Percentiles rank a stretch among this genome's conserved stretches.
phyloP scores from a whole-genome alignment of 257 asterid genomes.

The Plantago elongata region DNA sequence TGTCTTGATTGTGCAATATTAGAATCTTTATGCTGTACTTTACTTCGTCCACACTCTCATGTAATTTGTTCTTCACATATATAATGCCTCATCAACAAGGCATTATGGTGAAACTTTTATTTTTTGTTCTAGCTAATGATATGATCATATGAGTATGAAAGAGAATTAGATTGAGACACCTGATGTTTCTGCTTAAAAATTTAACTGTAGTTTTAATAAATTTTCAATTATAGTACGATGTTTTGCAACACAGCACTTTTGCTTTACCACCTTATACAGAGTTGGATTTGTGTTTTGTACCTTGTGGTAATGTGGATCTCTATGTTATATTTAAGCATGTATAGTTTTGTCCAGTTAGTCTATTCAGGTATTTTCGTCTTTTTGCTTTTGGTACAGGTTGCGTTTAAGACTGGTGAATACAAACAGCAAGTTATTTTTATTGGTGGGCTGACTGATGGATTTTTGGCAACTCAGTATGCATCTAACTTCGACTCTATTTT shows the following conservation, averaged over 20 bases:
- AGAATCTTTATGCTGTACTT: too few relatives aligned
- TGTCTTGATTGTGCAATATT: too few relatives aligned
- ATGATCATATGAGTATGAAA: too few relatives aligned
- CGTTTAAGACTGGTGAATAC: conserved; percentile 88
- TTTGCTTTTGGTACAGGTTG: conserved; percentile 55
- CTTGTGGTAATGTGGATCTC: background rate
- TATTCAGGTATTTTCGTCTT: background rate
- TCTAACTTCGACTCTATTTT: background rate
- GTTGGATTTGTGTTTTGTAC: background rate
- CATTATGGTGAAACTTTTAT: too few relatives aligned
- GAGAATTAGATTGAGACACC: background rate
- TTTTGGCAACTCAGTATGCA: conserved; percentile 92
- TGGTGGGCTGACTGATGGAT: conserved; percentile 93
- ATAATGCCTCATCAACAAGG: too few relatives aligned
- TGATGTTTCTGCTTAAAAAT: background rate
- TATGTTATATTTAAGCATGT: background rate
- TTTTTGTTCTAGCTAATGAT: too few relatives aligned
- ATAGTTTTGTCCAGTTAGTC: background rate
- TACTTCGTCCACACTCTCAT: too few relatives aligned
- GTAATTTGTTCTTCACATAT: too few relatives aligned
- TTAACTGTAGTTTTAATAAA: background rate
- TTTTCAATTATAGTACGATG: too few relatives aligned
- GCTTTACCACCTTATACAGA: background rate
- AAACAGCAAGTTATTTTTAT: conserved; percentile 85
- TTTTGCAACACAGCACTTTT: too few relatives aligned